A percentile compares a stretch with the other conserved stretches of the same genome.
These are phyloP conservation scores for Xenosphaeropsis pyriputrescens DNA, from an alignment of 2,329 filamentous ascomycete genomes.

Conservation along the genomic window DNA sequence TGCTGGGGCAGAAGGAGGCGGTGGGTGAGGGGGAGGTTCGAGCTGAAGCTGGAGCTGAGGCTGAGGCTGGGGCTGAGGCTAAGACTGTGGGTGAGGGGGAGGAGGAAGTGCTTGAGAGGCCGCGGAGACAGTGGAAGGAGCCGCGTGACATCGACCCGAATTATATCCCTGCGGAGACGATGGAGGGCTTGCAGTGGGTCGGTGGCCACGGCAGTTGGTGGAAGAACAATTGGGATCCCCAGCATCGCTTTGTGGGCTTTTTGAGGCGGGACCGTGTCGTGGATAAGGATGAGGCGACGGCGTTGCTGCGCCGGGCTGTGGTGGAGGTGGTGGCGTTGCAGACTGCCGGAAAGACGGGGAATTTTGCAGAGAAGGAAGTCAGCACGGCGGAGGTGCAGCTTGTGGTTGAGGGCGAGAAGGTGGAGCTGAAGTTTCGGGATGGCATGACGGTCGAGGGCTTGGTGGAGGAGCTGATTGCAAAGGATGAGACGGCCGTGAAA, in stretches of 20 bases:
- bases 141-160: conserved; percentile 5
- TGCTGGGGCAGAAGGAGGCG: conserved; percentile 9
- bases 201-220: conserved; percentile 30
- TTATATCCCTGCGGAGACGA: conserved; percentile 30
- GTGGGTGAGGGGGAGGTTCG: conserved; percentile 2
- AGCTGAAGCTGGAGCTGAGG: no score
- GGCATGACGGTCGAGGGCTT: conserved; percentile 5
- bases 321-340: conserved; percentile 38
- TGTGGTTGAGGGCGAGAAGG: conserved; percentile 7
- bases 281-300: conserved; percentile 20
- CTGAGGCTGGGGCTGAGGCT: conserved; percentile 10
- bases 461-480: conserved; percentile 3
- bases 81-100: conserved; percentile 3
- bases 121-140: conserved; percentile 4
- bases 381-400: conserved; percentile 13
- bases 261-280: conserved; percentile 19
- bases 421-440: conserved; percentile 9
- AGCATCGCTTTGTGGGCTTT: conserved; percentile 25
- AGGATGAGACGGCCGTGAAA: conserved; percentile 5
- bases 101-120: conserved; percentile 1
- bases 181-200: conserved; percentile 36
- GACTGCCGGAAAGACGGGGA: conserved; percentile 19
- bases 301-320: conserved; percentile 35
- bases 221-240: conserved; percentile 20
- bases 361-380: conserved; percentile 5